Percentiles rank a stretch among this genome's conserved stretches.
These are phyloP conservation scores for Isochrysis galbana DNA, from an alignment of 78 protist genomes.

Conservation along the genomic window DNA sequence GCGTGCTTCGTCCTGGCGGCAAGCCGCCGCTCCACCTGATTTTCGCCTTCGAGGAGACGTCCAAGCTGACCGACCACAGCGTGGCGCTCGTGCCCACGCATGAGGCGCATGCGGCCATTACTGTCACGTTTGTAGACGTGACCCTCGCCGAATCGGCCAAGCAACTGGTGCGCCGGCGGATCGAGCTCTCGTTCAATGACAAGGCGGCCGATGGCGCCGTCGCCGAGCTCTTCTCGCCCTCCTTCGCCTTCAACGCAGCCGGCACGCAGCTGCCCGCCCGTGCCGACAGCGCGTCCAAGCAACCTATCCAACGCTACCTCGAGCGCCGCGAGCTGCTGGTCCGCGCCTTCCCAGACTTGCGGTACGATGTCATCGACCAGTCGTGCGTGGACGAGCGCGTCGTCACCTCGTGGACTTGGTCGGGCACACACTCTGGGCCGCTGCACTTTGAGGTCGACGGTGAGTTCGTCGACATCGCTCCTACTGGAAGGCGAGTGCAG, in stretches of 20 bases:
- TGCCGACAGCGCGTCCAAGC: not conserved
- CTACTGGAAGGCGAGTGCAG: no score
- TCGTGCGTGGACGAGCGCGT: not conserved
- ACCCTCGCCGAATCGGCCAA: not conserved
- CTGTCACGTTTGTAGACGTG: not conserved
- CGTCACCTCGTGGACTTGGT: not conserved
- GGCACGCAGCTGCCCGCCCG: not conserved
- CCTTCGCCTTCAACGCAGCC: not conserved
- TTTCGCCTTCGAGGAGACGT: not conserved
- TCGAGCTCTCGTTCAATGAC: not conserved
- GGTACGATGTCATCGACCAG: not conserved
- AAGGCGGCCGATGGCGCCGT: not conserved
- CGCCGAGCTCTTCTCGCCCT: not conserved
- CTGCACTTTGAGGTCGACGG: no score
- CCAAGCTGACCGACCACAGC: not conserved
- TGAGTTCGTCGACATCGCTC: no score
- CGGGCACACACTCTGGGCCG: not conserved
- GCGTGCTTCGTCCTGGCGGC: not conserved
- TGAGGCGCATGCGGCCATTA: not conserved
- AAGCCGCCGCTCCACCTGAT: not conserved
- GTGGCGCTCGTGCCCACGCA: not conserved
- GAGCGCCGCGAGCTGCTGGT: not conserved
- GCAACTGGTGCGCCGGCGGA: not conserved
- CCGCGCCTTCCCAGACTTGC: not conserved
- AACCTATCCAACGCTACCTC: not conserved